Conservation (phyloP, 108 stramenopile genomes). For the Discostella stelligeroides region DNA sequence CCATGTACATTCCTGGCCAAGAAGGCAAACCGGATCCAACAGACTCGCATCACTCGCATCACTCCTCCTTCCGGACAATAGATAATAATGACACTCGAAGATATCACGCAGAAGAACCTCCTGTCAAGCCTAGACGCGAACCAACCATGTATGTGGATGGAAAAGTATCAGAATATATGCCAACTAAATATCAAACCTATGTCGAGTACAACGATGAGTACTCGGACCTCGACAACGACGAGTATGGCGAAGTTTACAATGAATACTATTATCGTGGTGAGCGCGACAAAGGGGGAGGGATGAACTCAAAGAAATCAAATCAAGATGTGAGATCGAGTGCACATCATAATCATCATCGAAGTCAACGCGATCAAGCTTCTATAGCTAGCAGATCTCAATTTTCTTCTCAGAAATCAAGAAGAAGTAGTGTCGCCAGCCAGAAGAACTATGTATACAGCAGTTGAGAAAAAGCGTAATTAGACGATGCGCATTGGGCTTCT, state of each 20-base stretch:
- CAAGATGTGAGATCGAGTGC: no score
- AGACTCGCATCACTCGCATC: neutral
- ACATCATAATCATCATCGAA: neutral
- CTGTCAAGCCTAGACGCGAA: neutral
- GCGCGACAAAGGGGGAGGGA: no score
- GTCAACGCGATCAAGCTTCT: neutral
- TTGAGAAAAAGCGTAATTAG: no score
- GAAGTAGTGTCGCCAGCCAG: no score
- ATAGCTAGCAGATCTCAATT: no score
- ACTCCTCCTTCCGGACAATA: neutral
- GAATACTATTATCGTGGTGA: neutral
- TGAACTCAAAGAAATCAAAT: no score
- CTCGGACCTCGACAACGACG: neutral
- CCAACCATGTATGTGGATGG: slow-evolving; percentile 5
- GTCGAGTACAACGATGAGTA: neutral
- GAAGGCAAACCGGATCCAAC: slow-evolving; percentile 17
- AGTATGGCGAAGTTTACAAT: neutral
- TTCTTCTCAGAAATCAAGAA: no score
- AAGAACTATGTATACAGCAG: no score
- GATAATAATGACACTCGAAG: neutral
- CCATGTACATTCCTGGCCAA: slow-evolving; percentile 24
- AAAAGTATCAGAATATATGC: no score
- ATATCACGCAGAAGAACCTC: neutral
- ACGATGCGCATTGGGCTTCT: no score
- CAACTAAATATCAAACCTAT: neutral